phyloP scores from a whole-genome alignment of 208 protist genomes.

The Willaertia magna region DNA sequence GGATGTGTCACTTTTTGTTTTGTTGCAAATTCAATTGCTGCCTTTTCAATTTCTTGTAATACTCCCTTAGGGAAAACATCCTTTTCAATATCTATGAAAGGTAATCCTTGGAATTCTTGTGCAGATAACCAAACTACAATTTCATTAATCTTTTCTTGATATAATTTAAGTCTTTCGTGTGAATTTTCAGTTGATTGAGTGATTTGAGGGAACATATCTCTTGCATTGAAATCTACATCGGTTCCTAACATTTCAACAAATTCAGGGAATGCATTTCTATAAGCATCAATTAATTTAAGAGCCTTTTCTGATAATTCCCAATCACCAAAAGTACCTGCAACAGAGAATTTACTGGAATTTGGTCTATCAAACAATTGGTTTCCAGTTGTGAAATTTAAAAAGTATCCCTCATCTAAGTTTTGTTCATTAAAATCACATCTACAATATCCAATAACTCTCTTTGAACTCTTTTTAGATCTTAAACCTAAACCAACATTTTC shows the following conservation, averaged over 20 bases:
- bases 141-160: neutral
- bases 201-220: neutral
- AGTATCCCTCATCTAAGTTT: neutral
- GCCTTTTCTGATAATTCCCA: constrained; percentile 6
- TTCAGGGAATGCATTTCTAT: neutral
- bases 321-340: neutral
- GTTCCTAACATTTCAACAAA: neutral
- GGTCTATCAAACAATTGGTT: neutral
- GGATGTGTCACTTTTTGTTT: neutral
- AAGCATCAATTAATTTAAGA: neutral
- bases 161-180: neutral
- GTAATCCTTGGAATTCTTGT: neutral
- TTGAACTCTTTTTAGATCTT: neutral
- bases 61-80: neutral
- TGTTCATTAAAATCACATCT: neutral
- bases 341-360: neutral
- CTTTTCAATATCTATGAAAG: neutral
- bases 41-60: neutral
- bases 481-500: neutral
- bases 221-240: neutral
- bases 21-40: neutral
- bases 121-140: neutral
- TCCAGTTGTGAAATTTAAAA: neutral
- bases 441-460: neutral
- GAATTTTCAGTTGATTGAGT: neutral